Conservation (phyloP, 805 yeast genomes). For the Cyberlindnera euphorbiae region DNA sequence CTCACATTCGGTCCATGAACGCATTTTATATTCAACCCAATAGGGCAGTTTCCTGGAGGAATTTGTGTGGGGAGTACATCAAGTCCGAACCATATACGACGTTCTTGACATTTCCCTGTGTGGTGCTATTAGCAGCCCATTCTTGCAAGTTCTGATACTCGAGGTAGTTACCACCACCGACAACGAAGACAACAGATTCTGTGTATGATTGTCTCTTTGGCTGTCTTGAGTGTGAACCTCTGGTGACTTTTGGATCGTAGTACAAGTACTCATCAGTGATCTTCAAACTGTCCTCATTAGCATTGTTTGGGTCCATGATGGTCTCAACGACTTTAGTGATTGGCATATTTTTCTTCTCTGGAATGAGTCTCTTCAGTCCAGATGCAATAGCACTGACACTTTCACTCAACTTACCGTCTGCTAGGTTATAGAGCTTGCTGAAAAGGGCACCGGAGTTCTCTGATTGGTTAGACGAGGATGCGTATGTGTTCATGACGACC, state of each 20-base stretch:
- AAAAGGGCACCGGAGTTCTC: slow-evolving; percentile 50
- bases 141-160: slow-evolving; percentile 94
- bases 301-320: slow-evolving; percentile 74
- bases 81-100: slow-evolving; percentile 87
- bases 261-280: slow-evolving; percentile 86
- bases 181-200: slow-evolving; percentile 83
- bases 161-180: slow-evolving; percentile 94
- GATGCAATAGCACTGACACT: slow-evolving; percentile 88
- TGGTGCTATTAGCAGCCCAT: slow-evolving; percentile 51
- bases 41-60: slow-evolving; percentile 58
- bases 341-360: slow-evolving; percentile 84
- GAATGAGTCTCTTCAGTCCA: slow-evolving; percentile 80
- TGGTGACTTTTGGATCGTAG: slow-evolving; percentile 78
- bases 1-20: too few relatives aligned
- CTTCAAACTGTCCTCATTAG: slow-evolving; percentile 57
- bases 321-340: slow-evolving; percentile 89
- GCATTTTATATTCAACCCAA: slow-evolving; percentile 26
- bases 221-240: slow-evolving; percentile 87
- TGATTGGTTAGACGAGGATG: slow-evolving; percentile 22
- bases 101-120: slow-evolving; percentile 39
- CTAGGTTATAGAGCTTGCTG: slow-evolving; percentile 70
- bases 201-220: slow-evolving; percentile 80
- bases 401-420: slow-evolving; percentile 78
- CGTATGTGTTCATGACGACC: slow-evolving; percentile 27
- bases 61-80: slow-evolving; percentile 63